Base-by-base conservation (phyloP, 352 stramenopile species). In the Bremia lactucae region DNA sequence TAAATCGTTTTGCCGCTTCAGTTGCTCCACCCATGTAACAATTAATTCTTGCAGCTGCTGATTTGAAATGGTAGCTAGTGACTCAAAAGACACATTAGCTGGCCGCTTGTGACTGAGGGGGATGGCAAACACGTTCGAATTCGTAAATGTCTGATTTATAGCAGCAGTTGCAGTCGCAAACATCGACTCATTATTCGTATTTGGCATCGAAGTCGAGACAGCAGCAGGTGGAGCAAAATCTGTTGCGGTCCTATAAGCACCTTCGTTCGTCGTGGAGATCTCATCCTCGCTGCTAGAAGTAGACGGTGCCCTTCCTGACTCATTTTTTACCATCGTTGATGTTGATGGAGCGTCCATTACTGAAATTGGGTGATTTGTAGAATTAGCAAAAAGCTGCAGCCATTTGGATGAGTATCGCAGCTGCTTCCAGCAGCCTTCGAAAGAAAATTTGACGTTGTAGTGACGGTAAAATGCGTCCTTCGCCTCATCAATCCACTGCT, bases 381-480 rank as follows among this genome's bases (percentile, higher is more conserved):
- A 62, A 28, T 62, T 80, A n/a, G 66, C 55, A 6, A 82, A 69
- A 19, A 84, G 48, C 31, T 82, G 70, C 21, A 71, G 49, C 75
- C 75, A 88, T 24, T 77, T 81, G 31, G 60, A 49, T 11, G 70
- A 81, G 43, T 62, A 72, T 16, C 75, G 75, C 43, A 88, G 59
- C 46, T 78, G 43, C 34, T 66, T 67, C 75, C 75, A 88, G 52
- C 75, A 88, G 9, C 40, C 22, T 42, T 84, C 75, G 34, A 88
- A 88, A 2, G 49, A 39, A 45, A 88, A 88, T 52, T 84, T 88
- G 49, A 39, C 46, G 28, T 46, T 51, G 28, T 81, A 58, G 16
- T 72, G 49, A 34, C 65, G 74, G 24, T 61, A 36, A 25, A 78
- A 86, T 31, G 64, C 40, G 34, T 68, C 53, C 25, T 61, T 69